These are phyloP conservation scores for Blakeslea trispora DNA, from an alignment of 371 early-diverging fungal genomes.

Conservation along the genomic window DNA sequence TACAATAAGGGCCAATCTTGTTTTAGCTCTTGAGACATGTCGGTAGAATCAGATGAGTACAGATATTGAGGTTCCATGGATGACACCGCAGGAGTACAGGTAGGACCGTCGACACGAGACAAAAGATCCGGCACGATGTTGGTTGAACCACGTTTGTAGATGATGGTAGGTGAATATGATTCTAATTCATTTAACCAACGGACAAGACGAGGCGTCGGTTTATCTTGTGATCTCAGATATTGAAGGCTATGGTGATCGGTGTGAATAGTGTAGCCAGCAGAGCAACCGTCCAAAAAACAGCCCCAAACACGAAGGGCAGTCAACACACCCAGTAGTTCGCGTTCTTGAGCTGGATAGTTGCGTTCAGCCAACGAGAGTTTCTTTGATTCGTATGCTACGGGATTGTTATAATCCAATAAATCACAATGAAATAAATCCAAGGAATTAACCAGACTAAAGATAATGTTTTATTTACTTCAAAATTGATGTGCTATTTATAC, in stretches of 20 bases:
- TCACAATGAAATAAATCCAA: too few species aligned
- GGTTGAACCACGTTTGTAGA: conserved; percentile 28
- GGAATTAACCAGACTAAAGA: too few species aligned
- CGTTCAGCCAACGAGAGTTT: conserved; percentile 31
- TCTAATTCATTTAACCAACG: conserved; percentile 28
- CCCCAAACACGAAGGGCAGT: conserved; percentile 35
- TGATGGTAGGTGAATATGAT: conserved; percentile 31
- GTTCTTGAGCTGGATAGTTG: conserved; percentile 38
- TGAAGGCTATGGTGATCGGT: conserved; percentile 36
- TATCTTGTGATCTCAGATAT: conserved; percentile 23
- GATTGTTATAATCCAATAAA: too few species aligned
- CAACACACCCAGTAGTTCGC: conserved; percentile 35
- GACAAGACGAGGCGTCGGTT: conserved; percentile 28
- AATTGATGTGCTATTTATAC: too few species aligned
- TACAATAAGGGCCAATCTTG: too few species aligned
- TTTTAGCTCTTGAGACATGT: neutral
- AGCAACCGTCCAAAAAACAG: conserved; percentile 25
- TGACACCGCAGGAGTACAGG: neutral
- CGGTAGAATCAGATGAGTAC: conserved; percentile 5
- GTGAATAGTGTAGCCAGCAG: conserved; percentile 15
- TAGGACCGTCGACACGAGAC: conserved; percentile 11
- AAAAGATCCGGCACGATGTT: conserved; percentile 23
- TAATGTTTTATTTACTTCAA: too few species aligned
- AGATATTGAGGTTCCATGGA: conserved; percentile 22
- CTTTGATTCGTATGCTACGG: conserved; percentile 24